Base-by-base conservation (phyloP, 805 yeast species). In the Kuraishia piskuri region DNA sequence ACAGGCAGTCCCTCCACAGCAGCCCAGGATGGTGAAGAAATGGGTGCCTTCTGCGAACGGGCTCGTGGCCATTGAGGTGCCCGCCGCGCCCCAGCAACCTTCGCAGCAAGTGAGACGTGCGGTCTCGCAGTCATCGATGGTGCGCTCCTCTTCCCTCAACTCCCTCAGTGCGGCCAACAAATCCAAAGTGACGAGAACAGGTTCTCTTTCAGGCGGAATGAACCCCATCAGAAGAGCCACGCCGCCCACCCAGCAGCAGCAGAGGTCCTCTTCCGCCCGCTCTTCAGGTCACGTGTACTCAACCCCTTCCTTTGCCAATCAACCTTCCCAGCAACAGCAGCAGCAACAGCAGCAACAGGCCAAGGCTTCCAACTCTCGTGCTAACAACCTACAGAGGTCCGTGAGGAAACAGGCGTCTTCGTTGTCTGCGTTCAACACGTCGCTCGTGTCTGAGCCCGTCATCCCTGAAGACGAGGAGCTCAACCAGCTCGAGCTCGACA, bases 31-130 rank as follows among this genome's bases (percentile, higher is more conserved):
- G 69, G 77, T 85, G 9, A 84, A 83, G 58, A 84, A 80, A 57
- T 86, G 86, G 68, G 75, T 86, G 49, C 92, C 94, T 1, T 84
- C 90, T 1, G 83, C 88, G 2, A 75, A 80, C 59, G 94, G 94
- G 14, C 73, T 86, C 53, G 78, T 83, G 50, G 74, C 84, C 9
- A 72, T 86, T 3, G 91, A 86, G 59, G 90, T 86, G 2, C 88
- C 90, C 0, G 76, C 75, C 54, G 26, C 48, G 37, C 47, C 7
- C 48, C 58, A 24, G 46, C 57, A 37, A 48, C 37, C 31, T 31
- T 37, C 5, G 47, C 57, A 31, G 40, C 40, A 31, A n/a, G 40
- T 31, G 40, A 31, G 40, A 12, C 40, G 40, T 31, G 40, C 40
- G 4, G 14, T 31, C 20, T 48, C 55, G 14, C 58, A 58, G 26